Evolutionary conservation across 2,329 filamentous ascomycete species (phyloP), one percentile per base, ranked within the genome.

Genomic region (Nemania sp.): DNA sequence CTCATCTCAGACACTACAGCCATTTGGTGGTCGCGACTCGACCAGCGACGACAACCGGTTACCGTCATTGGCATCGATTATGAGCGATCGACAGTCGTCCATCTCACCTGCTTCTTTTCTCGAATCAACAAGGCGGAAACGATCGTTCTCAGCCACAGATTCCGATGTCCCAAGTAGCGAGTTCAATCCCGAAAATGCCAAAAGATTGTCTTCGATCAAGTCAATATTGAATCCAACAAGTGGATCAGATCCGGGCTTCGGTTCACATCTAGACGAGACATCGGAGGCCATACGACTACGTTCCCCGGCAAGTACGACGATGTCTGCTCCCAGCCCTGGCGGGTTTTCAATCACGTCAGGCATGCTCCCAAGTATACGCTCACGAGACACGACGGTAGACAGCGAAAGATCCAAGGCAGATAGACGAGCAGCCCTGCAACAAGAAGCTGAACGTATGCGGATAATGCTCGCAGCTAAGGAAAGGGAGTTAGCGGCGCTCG

Each of bases 391-490:
- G 42, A 73, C 74, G 10, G 76, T 67, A 11, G 81, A 85, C 32
- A 76, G 74, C n/a, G 83, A 84, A 32, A 78, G 78, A 13, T 71
- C 79, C 7, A 88, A 84, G 67, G 81, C 83, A 3, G 88, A 90
- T 65, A 82, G 87, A 57, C 82, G 89, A 50, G 84, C 84, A 9
- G 83, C 87, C 49, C 77, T 96, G 50, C 83, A 88, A 71, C 81
- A 86, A 21, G 91, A 96, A 73, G 87, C 90, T 0, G 90, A 93
- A 70, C 81, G 81, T 54, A 95, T 95, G 87, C 83, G 90, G 39
- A 85, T 88, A 72, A 80, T 89, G 74, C 79, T 93, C 32, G 82
- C 86, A 10, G 88, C 85, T 12, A 93, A 92, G 70, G 90, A 93
- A 75, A 81, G 86, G 48, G 90, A 93, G 69, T 77, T 93, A 58